phyloP scores from a whole-genome alignment of 2,329 filamentous ascomycete species.

The Pseudogymnoascus sp. region DNA sequence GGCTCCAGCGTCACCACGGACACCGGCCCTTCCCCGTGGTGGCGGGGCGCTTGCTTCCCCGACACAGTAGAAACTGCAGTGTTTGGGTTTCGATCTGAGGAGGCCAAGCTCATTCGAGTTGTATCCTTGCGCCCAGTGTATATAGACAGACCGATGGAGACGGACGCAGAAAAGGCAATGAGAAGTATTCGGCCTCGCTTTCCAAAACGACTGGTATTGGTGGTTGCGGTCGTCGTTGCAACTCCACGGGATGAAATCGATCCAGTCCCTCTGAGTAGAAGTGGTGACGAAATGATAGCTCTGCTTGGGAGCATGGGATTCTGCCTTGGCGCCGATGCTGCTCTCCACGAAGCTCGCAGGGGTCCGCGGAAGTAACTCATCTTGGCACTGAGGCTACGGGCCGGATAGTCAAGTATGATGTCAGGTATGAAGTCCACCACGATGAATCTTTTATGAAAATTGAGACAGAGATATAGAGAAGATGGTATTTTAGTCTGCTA shows the following conservation, averaged over 20 bases:
- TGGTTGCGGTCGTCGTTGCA: not conserved
- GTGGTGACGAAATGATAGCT: not conserved
- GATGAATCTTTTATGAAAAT: not conserved
- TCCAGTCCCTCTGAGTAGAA: not conserved
- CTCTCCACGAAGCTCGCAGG: not conserved
- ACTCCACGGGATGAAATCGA: constrained; percentile 2
- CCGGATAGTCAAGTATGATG: not conserved
- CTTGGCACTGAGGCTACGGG: not conserved
- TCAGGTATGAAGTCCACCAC: not conserved
- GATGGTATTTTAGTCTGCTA: not conserved
- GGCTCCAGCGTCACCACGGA: not conserved
- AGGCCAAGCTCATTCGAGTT: not conserved
- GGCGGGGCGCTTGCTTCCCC: not conserved
- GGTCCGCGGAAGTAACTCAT: constrained; percentile 6
- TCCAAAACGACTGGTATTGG: not conserved
- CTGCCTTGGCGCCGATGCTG: not conserved
- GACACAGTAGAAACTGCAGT: not conserved
- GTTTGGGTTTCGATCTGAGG: not conserved
- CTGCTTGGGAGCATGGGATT: not conserved
- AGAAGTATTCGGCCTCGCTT: constrained; percentile 3
- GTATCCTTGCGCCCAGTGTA: not conserved
- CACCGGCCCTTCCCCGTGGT: not conserved
- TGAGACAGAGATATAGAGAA: not conserved
- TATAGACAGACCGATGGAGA: constrained; percentile 8
- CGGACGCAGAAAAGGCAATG: constrained; percentile 12